phyloP scores from a whole-genome alignment of 177 flowering plant genomes.

The Vitis hybrid region DNA sequence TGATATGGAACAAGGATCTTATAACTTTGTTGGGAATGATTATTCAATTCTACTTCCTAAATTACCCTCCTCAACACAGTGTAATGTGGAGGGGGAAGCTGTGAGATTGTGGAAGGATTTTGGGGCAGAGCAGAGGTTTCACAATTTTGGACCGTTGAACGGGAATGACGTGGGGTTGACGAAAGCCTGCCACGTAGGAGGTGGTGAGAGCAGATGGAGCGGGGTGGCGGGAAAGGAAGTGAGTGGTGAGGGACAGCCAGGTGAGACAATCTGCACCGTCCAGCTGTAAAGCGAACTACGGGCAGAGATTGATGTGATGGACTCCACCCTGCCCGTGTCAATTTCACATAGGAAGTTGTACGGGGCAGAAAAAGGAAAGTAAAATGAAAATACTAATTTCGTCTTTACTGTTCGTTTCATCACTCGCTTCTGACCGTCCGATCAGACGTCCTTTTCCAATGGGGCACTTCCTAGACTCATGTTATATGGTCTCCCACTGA shows the following conservation, averaged over 20 bases:
- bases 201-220: too few species aligned
- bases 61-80: background rate
- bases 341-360: too few species aligned
- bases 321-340: background rate
- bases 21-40: background rate
- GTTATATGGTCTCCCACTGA: too few species aligned
- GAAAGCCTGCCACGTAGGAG: slow-evolving; percentile 13
- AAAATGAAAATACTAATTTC: too few species aligned
- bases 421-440: too few species aligned
- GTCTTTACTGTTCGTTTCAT: too few species aligned
- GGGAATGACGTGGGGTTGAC: slow-evolving; percentile 12
- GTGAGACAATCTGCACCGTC: slow-evolving; percentile 14
- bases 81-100: background rate
- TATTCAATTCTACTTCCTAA: background rate
- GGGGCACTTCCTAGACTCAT: too few species aligned
- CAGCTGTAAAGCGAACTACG: slow-evolving; percentile 10
- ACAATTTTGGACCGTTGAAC: background rate
- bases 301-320: slow-evolving; percentile 22
- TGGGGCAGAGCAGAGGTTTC: background rate
- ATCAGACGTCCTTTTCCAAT: too few species aligned
- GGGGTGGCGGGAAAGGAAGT: slow-evolving; percentile 8
- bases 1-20: background rate
- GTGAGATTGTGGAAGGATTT: background rate
- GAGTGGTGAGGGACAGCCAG: slow-evolving; percentile 10
- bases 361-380: too few species aligned